These are phyloP conservation scores for Penicillium samsonianum DNA, from an alignment of 495 filamentous ascomycete genomes.

Conservation along the genomic window DNA sequence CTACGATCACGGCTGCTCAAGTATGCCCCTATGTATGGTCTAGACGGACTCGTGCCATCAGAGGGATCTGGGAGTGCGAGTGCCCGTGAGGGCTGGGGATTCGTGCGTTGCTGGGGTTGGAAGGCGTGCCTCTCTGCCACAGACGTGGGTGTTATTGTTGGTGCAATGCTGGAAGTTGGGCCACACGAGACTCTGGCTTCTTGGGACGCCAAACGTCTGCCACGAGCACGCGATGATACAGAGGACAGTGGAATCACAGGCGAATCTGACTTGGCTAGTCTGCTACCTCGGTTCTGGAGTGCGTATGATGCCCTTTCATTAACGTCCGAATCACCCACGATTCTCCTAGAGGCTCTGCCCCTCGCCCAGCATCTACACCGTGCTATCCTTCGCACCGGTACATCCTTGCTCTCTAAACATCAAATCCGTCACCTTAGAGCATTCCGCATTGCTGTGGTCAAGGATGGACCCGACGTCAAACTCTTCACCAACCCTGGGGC, in stretches of 20 bases:
- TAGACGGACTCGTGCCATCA: conserved; percentile 85
- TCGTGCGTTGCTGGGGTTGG: conserved; percentile 97
- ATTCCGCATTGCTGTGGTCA: conserved; percentile 94
- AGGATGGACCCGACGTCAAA: conserved; percentile 85
- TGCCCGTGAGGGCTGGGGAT: conserved; percentile 86
- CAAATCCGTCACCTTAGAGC: conserved; percentile 89
- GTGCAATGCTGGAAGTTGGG: conserved; percentile 90
- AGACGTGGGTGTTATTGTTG: conserved; percentile 87
- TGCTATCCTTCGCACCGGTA: conserved; percentile 92
- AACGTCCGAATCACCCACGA: conserved; percentile 45
- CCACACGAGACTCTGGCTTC: conserved; percentile 37
- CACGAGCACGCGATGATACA: conserved; percentile 41
- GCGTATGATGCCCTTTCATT: conserved; percentile 81
- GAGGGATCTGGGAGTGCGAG: conserved; percentile 52
- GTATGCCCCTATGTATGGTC: conserved; percentile 85
- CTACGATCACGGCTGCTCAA: conserved; percentile 83
- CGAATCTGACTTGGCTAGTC: conserved; percentile 40
- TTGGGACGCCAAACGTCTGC: conserved; percentile 42
- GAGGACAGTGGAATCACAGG: conserved; percentile 20
- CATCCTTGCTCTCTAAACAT: conserved; percentile 84
- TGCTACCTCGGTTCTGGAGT: conserved; percentile 76
- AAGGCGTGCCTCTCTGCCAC: conserved; percentile 88
- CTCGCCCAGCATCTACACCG: conserved; percentile 86
- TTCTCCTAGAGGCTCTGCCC: conserved; percentile 70
- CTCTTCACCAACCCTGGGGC: conserved; percentile 91